These are phyloP conservation scores for Solanum ossicruentum DNA, from an alignment of 257 asterid genomes.

Conservation along the genomic window DNA sequence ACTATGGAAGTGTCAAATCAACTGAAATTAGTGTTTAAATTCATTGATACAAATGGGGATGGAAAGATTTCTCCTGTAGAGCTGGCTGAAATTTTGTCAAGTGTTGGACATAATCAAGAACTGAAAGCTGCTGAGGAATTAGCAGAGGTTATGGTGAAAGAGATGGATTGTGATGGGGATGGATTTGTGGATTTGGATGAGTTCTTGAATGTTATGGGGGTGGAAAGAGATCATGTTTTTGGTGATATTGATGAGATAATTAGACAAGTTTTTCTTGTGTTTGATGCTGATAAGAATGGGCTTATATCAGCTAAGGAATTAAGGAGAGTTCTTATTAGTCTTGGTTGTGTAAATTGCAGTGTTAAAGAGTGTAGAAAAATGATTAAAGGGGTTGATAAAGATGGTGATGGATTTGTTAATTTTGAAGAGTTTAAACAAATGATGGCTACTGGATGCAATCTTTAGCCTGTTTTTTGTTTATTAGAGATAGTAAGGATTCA, in stretches of 20 bases:
- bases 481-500: not conserved
- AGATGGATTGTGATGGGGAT: slow-evolving; percentile 58
- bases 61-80: slow-evolving; percentile 50
- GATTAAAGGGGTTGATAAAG: slow-evolving; percentile 54
- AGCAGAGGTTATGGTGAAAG: slow-evolving; percentile 49
- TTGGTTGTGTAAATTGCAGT: slow-evolving; percentile 38
- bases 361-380: slow-evolving; percentile 34
- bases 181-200: slow-evolving; percentile 53
- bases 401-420: slow-evolving; percentile 62
- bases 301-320: slow-evolving; percentile 47
- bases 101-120: slow-evolving; percentile 26
- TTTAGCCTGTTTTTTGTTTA: not conserved
- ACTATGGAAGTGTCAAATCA: slow-evolving; percentile 36
- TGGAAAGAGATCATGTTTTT: not conserved
- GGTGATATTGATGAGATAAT: slow-evolving; percentile 17
- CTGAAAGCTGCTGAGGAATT: slow-evolving; percentile 19
- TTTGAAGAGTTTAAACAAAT: slow-evolving; percentile 51
- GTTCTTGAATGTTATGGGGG: slow-evolving; percentile 37
- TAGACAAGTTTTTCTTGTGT: slow-evolving; percentile 34
- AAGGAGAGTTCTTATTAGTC: slow-evolving; percentile 33
- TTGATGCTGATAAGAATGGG: slow-evolving; percentile 50
- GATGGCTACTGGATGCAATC: slow-evolving; percentile 35
- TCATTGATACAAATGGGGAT: slow-evolving; percentile 56
- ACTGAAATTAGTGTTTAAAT: slow-evolving; percentile 39
- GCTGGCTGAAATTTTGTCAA: slow-evolving; percentile 23